Base-by-base conservation (phyloP, 2,329 filamentous ascomycete species). In the Nemania sp. region DNA sequence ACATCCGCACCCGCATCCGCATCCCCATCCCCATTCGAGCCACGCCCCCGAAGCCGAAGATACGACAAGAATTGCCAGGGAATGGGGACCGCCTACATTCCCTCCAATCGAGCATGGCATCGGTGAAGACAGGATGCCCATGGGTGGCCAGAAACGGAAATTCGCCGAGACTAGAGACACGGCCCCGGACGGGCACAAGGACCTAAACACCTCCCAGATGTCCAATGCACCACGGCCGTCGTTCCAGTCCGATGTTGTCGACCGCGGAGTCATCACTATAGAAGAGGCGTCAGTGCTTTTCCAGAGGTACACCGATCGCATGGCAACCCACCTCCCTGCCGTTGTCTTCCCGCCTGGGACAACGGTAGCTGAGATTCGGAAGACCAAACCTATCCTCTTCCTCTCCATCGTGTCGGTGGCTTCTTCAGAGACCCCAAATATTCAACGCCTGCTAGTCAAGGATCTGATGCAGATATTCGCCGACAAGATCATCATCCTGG, bases 381-480 rank as follows among this genome's bases (percentile, higher is more conserved):
- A 82, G 70, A 80, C 83, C 1, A 90, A 87, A 75, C 92, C 92
- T 1, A 83, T 87, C 1, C 82, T 94, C 8, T 93, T 93, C 74
- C 83, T 92, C n/a, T 85, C 91, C 32, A 83, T 93, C 73, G 87
- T 94, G 79, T 87, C 90, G 0, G 89, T 88, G 8, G 86, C 90
- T 5, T 86, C 89, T 4, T 87, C 87, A 10, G 87, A 90, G 70
- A 82, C 83, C 22, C 83, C 85, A 24, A 77, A 77, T 26, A 81
- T 86, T 64, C 92, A 94, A 76, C 83, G 86, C 10, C 81, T 83
- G 27, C 81, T 97, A 15, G 86, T 90, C 10, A 87, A 86, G 68
- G 90, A 96, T 73, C 81, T 93, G 63, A 91, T 93, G 82, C 88
- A 89, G 69, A 83, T 89, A 11, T 87, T 96, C 62, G 92, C 92